A percentile compares a stretch with the other conserved stretches of the same genome.
Evolutionary conservation across 257 asterid species (phyloP).

Genomic region (Prunella vulgaris): DNA sequence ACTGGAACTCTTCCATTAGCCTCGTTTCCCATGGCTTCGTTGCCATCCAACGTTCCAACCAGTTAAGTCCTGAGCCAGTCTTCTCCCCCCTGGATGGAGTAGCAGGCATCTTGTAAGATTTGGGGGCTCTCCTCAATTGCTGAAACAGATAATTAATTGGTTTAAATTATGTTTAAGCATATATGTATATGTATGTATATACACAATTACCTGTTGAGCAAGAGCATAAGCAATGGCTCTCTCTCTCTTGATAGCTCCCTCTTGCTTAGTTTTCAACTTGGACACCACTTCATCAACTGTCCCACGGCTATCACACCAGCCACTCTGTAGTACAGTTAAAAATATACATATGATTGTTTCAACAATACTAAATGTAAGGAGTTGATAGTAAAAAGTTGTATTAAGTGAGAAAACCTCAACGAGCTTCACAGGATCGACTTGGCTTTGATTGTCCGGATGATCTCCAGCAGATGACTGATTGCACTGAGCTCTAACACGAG

Average conservation of each 20-base stretch:
- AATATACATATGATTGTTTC: not conserved
- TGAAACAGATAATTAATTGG: not conserved
- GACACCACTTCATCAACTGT: slow-evolving; percentile 63
- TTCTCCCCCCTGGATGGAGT: slow-evolving; percentile 32
- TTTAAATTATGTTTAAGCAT: not conserved
- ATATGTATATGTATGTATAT: too few species aligned
- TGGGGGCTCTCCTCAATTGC: slow-evolving; percentile 30
- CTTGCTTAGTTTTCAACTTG: slow-evolving; percentile 75
- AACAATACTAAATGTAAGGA: not conserved
- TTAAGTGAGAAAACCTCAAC: slow-evolving; percentile 52
- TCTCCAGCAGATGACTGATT: slow-evolving; percentile 33
- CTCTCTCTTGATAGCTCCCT: slow-evolving; percentile 85
- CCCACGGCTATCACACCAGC: slow-evolving; percentile 85
- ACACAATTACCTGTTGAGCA: slow-evolving; percentile 53
- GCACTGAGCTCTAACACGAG: slow-evolving; percentile 69
- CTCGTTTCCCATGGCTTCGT: slow-evolving; percentile 45
- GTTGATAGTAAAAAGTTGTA: not conserved
- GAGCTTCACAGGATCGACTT: slow-evolving; percentile 39
- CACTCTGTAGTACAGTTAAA: slow-evolving; percentile 37
- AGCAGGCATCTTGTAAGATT: slow-evolving; percentile 27
- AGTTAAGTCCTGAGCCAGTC: slow-evolving; percentile 30
- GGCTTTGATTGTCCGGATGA: slow-evolving; percentile 14
- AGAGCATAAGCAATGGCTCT: slow-evolving; percentile 73
- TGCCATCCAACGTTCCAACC: slow-evolving; percentile 89
- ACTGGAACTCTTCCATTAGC: slow-evolving; percentile 30